phyloP scores from a whole-genome alignment of 2,329 filamentous ascomycete genomes.

The Alternaria sp. region DNA sequence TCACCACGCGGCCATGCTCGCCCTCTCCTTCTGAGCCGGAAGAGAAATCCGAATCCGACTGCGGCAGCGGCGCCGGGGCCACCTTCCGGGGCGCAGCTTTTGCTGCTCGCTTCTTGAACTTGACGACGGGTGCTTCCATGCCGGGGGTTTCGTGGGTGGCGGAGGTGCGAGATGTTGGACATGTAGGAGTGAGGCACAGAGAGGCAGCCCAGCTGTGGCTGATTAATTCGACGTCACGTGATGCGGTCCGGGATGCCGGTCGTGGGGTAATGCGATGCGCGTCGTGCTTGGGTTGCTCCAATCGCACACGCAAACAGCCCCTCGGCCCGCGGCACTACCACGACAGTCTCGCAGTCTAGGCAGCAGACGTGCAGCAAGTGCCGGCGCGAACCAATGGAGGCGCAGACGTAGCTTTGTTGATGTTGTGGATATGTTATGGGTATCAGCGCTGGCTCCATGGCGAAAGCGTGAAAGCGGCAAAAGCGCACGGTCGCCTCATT shows the following conservation, averaged over 20 bases:
- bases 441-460: conserved; percentile 5
- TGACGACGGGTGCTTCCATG: conserved; percentile 60
- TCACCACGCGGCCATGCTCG: conserved; percentile 70
- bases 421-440: conserved; percentile 18
- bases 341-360: conserved; percentile 18
- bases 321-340: conserved; percentile 22
- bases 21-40: conserved; percentile 78
- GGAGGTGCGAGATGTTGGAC: conserved; percentile 2
- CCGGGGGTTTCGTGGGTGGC: conserved; percentile 24
- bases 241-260: conserved; percentile 7
- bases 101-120: conserved; percentile 86
- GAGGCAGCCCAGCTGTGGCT: conserved; percentile 35
- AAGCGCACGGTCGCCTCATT: conserved; percentile 17
- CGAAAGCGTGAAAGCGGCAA: conserved; percentile 11
- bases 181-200: conserved; percentile 14
- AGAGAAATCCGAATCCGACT: conserved; percentile 60
- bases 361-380: conserved; percentile 15
- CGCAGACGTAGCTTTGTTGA: conserved; percentile 16
- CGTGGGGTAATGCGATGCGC: conserved; percentile 13
- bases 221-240: conserved; percentile 25
- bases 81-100: conserved; percentile 84
- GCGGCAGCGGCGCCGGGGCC: conserved; percentile 78
- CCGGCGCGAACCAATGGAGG: conserved; percentile 14
- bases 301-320: conserved; percentile 24
- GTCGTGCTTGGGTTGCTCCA: conserved; percentile 16